Percentiles rank a stretch among this genome's conserved stretches.
These are phyloP conservation scores for Fusarium napiforme DNA, from an alignment of 2,329 filamentous ascomycete species.

Conservation along the genomic window DNA sequence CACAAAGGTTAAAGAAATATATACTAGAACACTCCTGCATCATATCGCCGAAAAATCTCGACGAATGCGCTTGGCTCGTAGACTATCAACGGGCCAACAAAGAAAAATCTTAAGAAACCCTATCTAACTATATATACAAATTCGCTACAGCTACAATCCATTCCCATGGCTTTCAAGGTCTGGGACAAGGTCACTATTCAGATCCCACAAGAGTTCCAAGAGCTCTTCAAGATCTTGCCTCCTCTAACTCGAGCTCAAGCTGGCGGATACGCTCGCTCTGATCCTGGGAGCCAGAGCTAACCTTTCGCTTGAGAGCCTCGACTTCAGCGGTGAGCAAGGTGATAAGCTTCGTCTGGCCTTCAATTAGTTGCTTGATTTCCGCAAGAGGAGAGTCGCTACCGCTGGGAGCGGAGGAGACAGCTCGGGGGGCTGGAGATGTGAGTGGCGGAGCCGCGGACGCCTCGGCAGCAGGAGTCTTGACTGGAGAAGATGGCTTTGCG, in stretches of 20 bases:
- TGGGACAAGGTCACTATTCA: conserved; percentile 1
- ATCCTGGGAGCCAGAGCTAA: conserved; percentile 66
- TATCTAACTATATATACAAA: conserved; percentile 42
- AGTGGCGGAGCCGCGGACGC: conserved; percentile 47
- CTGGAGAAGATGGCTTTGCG: conserved; percentile 49
- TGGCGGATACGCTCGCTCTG: conserved; percentile 76
- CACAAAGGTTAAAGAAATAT: not conserved
- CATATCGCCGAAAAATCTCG: not conserved
- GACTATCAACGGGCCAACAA: conserved; percentile 23
- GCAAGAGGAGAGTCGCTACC: conserved; percentile 73
- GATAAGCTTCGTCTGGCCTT: conserved; percentile 81
- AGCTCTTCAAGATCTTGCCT: conserved; percentile 63
- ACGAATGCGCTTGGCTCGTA: not conserved
- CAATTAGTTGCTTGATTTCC: conserved; percentile 81
- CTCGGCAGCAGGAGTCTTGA: conserved; percentile 43
- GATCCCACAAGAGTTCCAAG: not conserved
- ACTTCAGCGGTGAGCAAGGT: conserved; percentile 76
- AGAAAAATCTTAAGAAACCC: conserved; percentile 41
- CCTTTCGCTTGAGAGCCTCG: conserved; percentile 81
- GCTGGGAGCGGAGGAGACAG: conserved; percentile 46
- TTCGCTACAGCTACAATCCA: conserved; percentile 37
- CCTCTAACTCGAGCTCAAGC: conserved; percentile 74
- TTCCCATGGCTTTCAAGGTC: conserved; percentile 21
- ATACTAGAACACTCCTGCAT: not conserved
- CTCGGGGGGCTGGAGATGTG: conserved; percentile 41